Conservation (phyloP, 352 stramenopile genomes). For the Peronospora farinosa region DNA sequence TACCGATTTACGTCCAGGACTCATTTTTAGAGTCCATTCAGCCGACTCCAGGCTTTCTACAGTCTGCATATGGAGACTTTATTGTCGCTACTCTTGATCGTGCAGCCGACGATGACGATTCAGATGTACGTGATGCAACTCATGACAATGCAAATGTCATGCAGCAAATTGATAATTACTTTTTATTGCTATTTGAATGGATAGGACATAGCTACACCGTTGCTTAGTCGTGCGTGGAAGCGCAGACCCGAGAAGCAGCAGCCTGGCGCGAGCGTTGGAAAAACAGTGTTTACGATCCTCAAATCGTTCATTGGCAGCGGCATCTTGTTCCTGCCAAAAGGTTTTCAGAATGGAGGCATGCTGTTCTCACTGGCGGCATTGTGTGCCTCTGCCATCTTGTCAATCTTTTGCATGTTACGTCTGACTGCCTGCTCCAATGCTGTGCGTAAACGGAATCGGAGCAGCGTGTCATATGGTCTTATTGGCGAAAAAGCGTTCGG, state of each 20-base stretch:
- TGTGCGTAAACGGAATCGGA: constrained; percentile 16
- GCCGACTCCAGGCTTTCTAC: constrained; percentile 29
- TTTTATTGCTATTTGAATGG: not conserved
- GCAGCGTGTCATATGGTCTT: constrained; percentile 50
- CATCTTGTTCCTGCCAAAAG: constrained; percentile 62
- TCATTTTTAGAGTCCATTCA: constrained; percentile 48
- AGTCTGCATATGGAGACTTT: constrained; percentile 50
- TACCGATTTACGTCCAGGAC: constrained; percentile 39
- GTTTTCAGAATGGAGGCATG: constrained; percentile 62
- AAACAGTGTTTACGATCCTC: constrained; percentile 64
- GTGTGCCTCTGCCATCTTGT: constrained; percentile 38
- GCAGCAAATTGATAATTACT: constrained; percentile 11
- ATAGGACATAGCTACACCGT: constrained; percentile 35
- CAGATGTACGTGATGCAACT: constrained; percentile 25
- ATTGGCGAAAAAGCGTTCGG: constrained; percentile 55
- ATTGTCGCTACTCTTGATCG: constrained; percentile 48
- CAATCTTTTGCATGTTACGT: constrained; percentile 58
- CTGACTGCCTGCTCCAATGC: constrained; percentile 47
- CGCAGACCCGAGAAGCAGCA: constrained; percentile 18
- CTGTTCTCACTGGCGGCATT: constrained; percentile 54
- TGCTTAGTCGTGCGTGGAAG: constrained; percentile 32
- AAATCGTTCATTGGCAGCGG: constrained; percentile 70
- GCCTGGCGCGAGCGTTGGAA: constrained; percentile 35
- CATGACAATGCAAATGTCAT: constrained; percentile 10
- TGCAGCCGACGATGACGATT: constrained; percentile 36